These are phyloP conservation scores for Vitis labrusca DNA, from an alignment of 164 flowering plant genomes.

Conservation along the genomic window DNA sequence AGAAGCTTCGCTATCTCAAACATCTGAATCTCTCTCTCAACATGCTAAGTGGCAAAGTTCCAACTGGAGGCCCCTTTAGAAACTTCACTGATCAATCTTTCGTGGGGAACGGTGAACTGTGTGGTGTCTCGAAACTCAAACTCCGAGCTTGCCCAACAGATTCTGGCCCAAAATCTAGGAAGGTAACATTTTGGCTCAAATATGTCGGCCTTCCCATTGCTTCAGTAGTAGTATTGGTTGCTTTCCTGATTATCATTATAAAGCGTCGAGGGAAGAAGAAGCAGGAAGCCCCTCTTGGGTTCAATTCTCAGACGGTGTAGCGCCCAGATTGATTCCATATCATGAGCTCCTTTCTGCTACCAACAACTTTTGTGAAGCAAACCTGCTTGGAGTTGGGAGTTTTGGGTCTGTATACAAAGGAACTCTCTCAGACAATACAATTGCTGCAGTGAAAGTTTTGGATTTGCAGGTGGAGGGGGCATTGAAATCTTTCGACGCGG, in stretches of 20 bases:
- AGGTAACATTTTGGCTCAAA: neutral
- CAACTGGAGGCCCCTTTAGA: slow-evolving; percentile 11
- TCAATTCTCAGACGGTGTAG: neutral
- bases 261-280: neutral
- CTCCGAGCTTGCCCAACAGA: neutral
- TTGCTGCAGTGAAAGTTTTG: neutral
- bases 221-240: neutral
- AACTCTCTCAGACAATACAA: neutral
- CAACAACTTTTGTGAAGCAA: slow-evolving; percentile 1
- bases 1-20: slow-evolving; percentile 2
- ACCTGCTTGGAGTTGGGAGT: slow-evolving; percentile 11
- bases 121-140: slow-evolving; percentile 1
- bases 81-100: slow-evolving; percentile 12
- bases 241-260: neutral
- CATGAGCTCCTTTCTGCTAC: slow-evolving; percentile 1
- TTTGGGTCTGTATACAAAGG: slow-evolving; percentile 5
- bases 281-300: neutral
- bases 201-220: neutral
- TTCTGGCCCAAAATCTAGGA: neutral
- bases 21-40: slow-evolving; percentile 9
- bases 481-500: neutral
- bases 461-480: slow-evolving; percentile 3
- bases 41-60: slow-evolving; percentile 11
- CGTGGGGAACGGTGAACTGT: slow-evolving; percentile 5
- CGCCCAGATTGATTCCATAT: neutral